phyloP scores from a whole-genome alignment of 2,329 filamentous ascomycete genomes.

The Ophiocordyceps sinensis region DNA sequence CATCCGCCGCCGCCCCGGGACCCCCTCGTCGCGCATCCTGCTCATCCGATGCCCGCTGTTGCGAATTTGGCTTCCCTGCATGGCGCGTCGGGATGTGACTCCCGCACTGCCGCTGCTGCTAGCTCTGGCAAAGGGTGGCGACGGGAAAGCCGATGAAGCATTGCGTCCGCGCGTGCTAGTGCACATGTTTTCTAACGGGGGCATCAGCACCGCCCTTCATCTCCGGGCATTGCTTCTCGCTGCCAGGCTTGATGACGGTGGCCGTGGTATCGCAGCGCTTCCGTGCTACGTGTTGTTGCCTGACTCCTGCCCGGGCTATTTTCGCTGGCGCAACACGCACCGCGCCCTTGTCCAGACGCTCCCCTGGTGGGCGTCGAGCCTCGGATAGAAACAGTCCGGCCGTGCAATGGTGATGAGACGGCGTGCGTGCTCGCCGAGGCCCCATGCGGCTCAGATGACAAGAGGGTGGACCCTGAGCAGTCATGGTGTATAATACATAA shows the following conservation, averaged over 20 bases:
- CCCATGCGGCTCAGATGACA: too few species aligned
- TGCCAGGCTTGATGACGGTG: conserved; percentile 2
- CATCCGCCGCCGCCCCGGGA: conserved; percentile 1
- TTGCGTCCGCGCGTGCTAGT: conserved; percentile 22
- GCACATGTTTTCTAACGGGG: conserved; percentile 40
- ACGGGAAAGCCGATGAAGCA: conserved; percentile 3
- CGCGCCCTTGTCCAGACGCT: conserved; percentile 22
- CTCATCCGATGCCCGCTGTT: conserved; percentile 26
- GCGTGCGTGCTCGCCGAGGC: too few species aligned
- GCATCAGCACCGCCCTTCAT: conserved; percentile 24
- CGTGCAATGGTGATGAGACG: too few species aligned
- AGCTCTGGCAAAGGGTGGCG: conserved; percentile 12
- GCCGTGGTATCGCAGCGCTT: conserved; percentile 8
- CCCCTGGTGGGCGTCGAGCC: conserved; percentile 13
- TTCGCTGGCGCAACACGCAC: conserved; percentile 22
- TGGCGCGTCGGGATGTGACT: conserved; percentile 17
- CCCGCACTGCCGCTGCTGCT: conserved; percentile 26
- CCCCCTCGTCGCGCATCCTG: conserved; percentile 26
- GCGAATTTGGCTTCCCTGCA: conserved; percentile 19
- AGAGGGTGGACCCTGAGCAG: too few species aligned
- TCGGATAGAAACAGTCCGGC: too few species aligned
- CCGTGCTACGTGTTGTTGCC: conserved; percentile 29
- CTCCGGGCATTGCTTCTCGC: conserved; percentile 13
- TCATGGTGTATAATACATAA: too few species aligned
- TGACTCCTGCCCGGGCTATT: conserved; percentile 35